Evolutionary conservation across 805 yeast species (phyloP).

Genomic region (Yarrowia keelungensis): DNA sequence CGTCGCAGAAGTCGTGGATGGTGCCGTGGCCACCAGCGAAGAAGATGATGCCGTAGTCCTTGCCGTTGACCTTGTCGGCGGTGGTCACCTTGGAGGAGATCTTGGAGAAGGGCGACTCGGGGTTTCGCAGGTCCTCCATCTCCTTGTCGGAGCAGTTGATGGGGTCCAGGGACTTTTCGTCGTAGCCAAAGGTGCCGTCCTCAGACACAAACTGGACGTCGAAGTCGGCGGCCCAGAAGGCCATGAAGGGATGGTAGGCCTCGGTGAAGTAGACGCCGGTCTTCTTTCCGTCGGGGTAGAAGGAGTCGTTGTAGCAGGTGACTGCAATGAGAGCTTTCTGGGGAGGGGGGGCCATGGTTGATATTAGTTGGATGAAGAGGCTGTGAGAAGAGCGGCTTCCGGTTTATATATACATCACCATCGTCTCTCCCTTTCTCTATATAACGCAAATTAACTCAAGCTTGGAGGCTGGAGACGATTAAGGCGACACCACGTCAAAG

Average conservation of each 20-base stretch:
- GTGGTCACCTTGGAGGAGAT: slow-evolving; percentile 89
- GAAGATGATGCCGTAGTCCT: slow-evolving; percentile 62
- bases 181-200: slow-evolving; percentile 62
- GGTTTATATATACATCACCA: not conserved
- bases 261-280: slow-evolving; percentile 69
- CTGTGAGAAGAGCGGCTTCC: not conserved
- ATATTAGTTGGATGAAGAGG: too few relatives aligned
- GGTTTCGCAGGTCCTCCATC: slow-evolving; percentile 29
- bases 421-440: not conserved
- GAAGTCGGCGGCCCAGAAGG: slow-evolving; percentile 57
- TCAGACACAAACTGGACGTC: slow-evolving; percentile 66
- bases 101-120: slow-evolving; percentile 57
- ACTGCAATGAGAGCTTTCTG: slow-evolving; percentile 42
- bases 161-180: slow-evolving; percentile 58
- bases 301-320: slow-evolving; percentile 47
- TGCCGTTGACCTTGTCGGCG: slow-evolving; percentile 69
- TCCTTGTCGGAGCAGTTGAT: slow-evolving; percentile 16
- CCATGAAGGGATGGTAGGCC: slow-evolving; percentile 65
- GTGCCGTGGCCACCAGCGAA: slow-evolving; percentile 76
- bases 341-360: slow-evolving; percentile 23
- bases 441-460: slow-evolving; percentile 27
- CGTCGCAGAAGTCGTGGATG: slow-evolving; percentile 60
- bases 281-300: slow-evolving; percentile 64
- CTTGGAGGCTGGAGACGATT: not conserved
- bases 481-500: too few relatives aligned